Base-by-base conservation (phyloP, 257 asterid genomes). In the Solanum raphanifolium region DNA sequence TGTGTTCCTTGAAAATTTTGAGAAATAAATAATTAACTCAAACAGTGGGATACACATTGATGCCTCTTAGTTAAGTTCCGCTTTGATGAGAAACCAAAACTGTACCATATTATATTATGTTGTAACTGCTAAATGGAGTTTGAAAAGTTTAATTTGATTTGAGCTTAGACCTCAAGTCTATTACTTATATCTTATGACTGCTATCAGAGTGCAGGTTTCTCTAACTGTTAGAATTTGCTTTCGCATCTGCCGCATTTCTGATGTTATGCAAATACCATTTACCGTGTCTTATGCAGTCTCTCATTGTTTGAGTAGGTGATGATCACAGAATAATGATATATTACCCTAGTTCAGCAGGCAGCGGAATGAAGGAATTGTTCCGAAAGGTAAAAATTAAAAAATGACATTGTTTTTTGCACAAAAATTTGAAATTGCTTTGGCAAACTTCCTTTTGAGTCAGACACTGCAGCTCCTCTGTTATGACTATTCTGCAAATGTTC, bases 341-440 rank as follows among this genome's bases (percentile, higher is more conserved):
- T 88, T 96, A 96, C 90, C 99, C 99, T 87, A 96, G 98, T 92
- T 92, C 99, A 87, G 99, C 99, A 29, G 99, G 99, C 91, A 98
- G 99, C 74, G 99, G 99, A 79, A 96, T 96, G 99, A 96, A 96
- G 90, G 96, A 95, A 87, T 91, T 96, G 93, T 96, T 96, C 89
- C 96, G 99, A 25, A 96, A 96, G 99, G 99, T 95, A 88, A 89
- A 52, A 16, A 46, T 41, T 25, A 27, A 7, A n/a, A 78, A 78
- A 78, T 79, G 38, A 4, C 65, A 79, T 13, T 15, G 62, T 52
- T 16, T 52, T 41, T 41, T 79, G 36, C 29, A 34, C 65, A 79
- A 27, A 76, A 43, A 13, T 6, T 78, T 78, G 84, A 27, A 78
- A n/a, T 78, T 39, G 62, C 62, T 41, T 78, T 41, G 60, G 52